These are phyloP conservation scores for Emmonsiellopsis sp. DNA, from an alignment of 2,329 filamentous ascomycete species.

Conservation along the genomic window DNA sequence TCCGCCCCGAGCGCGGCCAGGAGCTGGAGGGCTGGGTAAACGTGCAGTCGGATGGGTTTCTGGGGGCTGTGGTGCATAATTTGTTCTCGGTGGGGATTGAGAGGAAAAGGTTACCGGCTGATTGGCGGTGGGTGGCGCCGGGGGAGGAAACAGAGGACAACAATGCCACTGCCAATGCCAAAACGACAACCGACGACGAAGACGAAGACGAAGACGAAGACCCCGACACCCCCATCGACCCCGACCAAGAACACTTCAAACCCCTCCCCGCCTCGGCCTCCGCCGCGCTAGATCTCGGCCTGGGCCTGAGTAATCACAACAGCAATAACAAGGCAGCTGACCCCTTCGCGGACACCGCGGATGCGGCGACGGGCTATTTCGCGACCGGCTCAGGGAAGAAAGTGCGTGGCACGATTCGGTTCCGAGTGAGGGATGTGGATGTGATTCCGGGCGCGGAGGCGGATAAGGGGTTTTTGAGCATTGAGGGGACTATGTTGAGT, in stretches of 20 bases:
- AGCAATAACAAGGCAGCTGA: slow-evolving; percentile 23
- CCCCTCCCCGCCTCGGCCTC: slow-evolving; percentile 21
- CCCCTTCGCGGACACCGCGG: slow-evolving; percentile 38
- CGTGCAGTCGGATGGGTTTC: slow-evolving; percentile 77
- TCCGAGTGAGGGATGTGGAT: slow-evolving; percentile 79
- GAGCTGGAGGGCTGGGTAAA: slow-evolving; percentile 75
- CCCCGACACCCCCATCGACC: slow-evolving; percentile 22
- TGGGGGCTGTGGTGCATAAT: slow-evolving; percentile 83
- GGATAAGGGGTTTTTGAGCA: slow-evolving; percentile 67
- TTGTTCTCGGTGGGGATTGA: slow-evolving; percentile 88
- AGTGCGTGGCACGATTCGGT: slow-evolving; percentile 62
- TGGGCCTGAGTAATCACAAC: slow-evolving; percentile 13
- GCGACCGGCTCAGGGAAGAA: slow-evolving; percentile 60
- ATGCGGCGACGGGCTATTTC: slow-evolving; percentile 62
- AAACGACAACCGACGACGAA: not conserved
- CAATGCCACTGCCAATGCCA: not conserved
- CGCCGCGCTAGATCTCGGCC: not conserved
- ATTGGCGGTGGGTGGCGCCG: slow-evolving; percentile 71
- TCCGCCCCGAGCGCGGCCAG: slow-evolving; percentile 64
- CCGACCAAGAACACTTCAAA: slow-evolving; percentile 32
- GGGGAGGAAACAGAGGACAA: slow-evolving; percentile 25
- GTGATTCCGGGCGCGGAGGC: slow-evolving; percentile 58
- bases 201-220: slow-evolving; percentile 14
- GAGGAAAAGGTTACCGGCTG: slow-evolving; percentile 60
- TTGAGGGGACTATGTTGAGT: slow-evolving; percentile 78